phyloP scores from a whole-genome alignment of 78 protist genomes.

The Anaeramoeba ignava region DNA sequence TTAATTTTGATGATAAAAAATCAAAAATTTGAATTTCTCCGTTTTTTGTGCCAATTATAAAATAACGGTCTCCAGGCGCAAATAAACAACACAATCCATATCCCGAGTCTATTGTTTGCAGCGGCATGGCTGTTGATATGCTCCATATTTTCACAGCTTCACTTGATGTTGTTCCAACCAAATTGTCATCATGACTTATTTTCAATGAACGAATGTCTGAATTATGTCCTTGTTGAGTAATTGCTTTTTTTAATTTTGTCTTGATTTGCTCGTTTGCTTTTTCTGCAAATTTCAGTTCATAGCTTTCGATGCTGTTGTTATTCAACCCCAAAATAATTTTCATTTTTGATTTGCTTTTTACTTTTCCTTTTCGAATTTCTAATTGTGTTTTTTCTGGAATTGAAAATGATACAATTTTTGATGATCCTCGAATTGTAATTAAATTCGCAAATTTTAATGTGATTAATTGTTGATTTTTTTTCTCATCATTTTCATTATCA shows the following conservation, averaged over 20 bases:
- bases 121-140: not conserved
- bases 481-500: not conserved
- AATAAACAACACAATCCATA: slow-evolving; percentile 54
- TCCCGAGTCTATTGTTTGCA: slow-evolving; percentile 50
- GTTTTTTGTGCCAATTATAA: slow-evolving; percentile 68
- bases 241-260: not conserved
- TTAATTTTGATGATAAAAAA: slow-evolving; percentile 38
- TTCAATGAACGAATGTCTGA: slow-evolving; percentile 53
- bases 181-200: slow-evolving; percentile 30
- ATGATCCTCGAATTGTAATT: too few relatives aligned
- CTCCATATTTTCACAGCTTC: not conserved
- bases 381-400: not conserved
- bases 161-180: slow-evolving; percentile 16
- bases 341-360: not conserved
- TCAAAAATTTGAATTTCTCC: slow-evolving; percentile 69
- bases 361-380: not conserved
- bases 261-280: not conserved
- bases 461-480: too few relatives aligned
- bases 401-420: too few relatives aligned
- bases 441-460: too few relatives aligned
- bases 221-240: slow-evolving; percentile 45
- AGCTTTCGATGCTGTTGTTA: too few relatives aligned
- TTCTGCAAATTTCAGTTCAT: not conserved
- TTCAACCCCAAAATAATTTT: too few relatives aligned
- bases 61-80: slow-evolving; percentile 65